phyloP scores from a whole-genome alignment of 805 yeast species.

The Cyberlindnera misumaiensis region DNA sequence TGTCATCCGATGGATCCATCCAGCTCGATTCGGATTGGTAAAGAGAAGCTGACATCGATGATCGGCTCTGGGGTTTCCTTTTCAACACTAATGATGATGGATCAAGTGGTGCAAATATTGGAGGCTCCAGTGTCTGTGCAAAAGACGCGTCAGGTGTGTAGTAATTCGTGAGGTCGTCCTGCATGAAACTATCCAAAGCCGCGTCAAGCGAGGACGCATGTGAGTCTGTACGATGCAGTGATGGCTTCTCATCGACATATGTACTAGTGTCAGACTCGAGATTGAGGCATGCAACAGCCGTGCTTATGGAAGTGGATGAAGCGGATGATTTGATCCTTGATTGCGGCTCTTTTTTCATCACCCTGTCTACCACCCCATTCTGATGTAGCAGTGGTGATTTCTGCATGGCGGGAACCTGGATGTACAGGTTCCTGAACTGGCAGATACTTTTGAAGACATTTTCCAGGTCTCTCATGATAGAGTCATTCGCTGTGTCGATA shows the following conservation, averaged over 20 bases:
- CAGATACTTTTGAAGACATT: constrained; percentile 26
- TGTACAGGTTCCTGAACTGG: constrained; percentile 34
- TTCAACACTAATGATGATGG: neutral
- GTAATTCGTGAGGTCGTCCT: constrained; percentile 12
- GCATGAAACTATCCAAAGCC: constrained; percentile 18
- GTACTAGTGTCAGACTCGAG: constrained; percentile 29
- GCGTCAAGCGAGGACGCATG: constrained; percentile 19
- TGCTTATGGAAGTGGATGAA: constrained; percentile 26
- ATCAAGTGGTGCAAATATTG: constrained; percentile 3
- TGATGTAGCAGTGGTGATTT: neutral
- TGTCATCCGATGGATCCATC: constrained; percentile 39
- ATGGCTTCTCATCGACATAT: constrained; percentile 29
- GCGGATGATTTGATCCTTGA: neutral
- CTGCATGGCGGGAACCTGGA: neutral
- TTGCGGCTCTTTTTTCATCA: neutral
- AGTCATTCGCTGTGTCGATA: constrained; percentile 20
- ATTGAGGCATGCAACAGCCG: constrained; percentile 31
- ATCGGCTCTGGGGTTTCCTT: constrained; percentile 6
- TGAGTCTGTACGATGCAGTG: constrained; percentile 6
- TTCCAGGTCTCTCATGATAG: constrained; percentile 22
- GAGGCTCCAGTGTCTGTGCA: neutral
- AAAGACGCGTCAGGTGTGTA: constrained; percentile 14
- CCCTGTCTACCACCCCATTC: no score
- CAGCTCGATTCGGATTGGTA: constrained; percentile 40
- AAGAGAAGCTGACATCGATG: constrained; percentile 20